Evolutionary conservation across 2,329 filamentous ascomycete genomes (phyloP).

Genomic region (Aspergillus sp.): DNA sequence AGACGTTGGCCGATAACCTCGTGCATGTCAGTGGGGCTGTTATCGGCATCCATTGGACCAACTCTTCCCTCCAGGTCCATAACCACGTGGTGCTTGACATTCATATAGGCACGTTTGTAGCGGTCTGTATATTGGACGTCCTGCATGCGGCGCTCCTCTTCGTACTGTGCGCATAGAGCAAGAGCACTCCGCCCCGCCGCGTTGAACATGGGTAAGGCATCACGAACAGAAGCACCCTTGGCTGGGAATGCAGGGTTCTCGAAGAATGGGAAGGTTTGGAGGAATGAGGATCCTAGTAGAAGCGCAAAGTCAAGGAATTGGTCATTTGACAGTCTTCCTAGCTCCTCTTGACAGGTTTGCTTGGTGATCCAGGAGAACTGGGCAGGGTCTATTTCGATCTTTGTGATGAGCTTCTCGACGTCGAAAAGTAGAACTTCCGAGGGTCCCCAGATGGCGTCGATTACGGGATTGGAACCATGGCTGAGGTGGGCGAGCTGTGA

Average conservation of each 20-base stretch:
- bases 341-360: slow-evolving; percentile 66
- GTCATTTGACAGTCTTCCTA: slow-evolving; percentile 64
- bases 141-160: slow-evolving; percentile 72
- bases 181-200: slow-evolving; percentile 66
- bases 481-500: slow-evolving; percentile 70
- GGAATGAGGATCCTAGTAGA: slow-evolving; percentile 77
- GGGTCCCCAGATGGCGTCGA: slow-evolving; percentile 77
- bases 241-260: slow-evolving; percentile 59
- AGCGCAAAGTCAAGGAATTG: slow-evolving; percentile 82
- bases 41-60: slow-evolving; percentile 69
- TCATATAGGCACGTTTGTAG: slow-evolving; percentile 82
- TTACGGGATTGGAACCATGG: slow-evolving; percentile 64
- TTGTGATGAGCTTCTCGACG: slow-evolving; percentile 70
- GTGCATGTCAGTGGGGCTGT: slow-evolving; percentile 78
- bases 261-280: slow-evolving; percentile 76
- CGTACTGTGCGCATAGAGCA: slow-evolving; percentile 72
- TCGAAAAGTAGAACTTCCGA: slow-evolving; percentile 85
- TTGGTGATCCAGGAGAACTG: slow-evolving; percentile 66
- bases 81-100: slow-evolving; percentile 83
- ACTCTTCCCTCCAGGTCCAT: slow-evolving; percentile 76
- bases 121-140: slow-evolving; percentile 78
- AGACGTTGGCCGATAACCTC: slow-evolving; percentile 88
- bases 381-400: slow-evolving; percentile 56
- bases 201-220: slow-evolving; percentile 76
- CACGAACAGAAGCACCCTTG: slow-evolving; percentile 63